Conservation (phyloP, 208 protist genomes). For the Crithidia acanthocephali region DNA sequence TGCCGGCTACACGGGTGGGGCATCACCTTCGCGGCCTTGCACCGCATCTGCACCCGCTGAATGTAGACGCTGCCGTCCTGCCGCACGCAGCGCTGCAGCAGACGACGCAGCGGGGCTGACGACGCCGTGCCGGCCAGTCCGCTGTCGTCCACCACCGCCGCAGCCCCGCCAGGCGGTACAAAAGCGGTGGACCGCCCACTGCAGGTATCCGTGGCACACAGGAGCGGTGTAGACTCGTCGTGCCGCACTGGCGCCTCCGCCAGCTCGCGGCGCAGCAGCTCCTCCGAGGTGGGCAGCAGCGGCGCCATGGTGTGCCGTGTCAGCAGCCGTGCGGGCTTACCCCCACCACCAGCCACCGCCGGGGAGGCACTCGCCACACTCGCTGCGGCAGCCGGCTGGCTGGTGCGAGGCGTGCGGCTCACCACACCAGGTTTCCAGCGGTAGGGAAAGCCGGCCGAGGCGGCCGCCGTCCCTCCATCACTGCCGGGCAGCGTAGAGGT, state of each 20-base stretch:
- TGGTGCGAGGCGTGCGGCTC: background rate
- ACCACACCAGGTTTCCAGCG: slow-evolving; percentile 11
- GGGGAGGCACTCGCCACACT: no score
- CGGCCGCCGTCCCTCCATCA: background rate
- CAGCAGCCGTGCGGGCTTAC: slow-evolving; percentile 9
- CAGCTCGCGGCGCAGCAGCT: slow-evolving; percentile 7
- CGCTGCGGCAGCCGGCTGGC: background rate
- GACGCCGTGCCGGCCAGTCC: background rate
- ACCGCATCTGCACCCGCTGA: slow-evolving; percentile 23
- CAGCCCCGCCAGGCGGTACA: no score
- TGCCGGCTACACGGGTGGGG: slow-evolving; percentile 1
- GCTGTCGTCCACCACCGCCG: background rate
- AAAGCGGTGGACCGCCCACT: no score
- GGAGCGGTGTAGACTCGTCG: no score
- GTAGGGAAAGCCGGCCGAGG: slow-evolving; percentile 8
- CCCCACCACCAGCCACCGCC: background rate
- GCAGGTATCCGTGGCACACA: no score
- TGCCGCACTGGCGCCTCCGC: no score
- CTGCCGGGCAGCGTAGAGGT: slow-evolving; percentile 14
- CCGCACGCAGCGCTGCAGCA: slow-evolving; percentile 6
- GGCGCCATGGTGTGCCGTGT: slow-evolving; percentile 13
- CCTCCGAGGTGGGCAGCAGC: slow-evolving; percentile 23
- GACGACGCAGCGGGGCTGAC: background rate
- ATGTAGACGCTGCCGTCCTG: slow-evolving; percentile 8
- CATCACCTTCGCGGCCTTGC: slow-evolving; percentile 12